Evolutionary conservation across 2,329 filamentous ascomycete species (phyloP).

Genomic region (Trichoderma sp.): DNA sequence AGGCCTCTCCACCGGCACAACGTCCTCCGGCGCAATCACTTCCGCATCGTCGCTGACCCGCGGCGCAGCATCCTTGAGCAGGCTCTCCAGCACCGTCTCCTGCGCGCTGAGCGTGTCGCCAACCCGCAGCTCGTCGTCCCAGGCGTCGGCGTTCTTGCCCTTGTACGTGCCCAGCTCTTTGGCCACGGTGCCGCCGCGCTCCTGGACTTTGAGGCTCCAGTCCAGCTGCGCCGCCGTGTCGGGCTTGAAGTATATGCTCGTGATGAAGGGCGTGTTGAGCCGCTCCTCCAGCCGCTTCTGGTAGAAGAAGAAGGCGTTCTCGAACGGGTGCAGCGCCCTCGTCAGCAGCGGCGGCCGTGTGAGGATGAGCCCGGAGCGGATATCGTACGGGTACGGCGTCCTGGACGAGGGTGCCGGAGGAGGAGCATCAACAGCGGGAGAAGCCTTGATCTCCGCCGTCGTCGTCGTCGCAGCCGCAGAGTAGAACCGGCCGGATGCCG

Average conservation of each 20-base stretch:
- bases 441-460: slow-evolving; percentile 22
- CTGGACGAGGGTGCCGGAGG: slow-evolving; percentile 18
- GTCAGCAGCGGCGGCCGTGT: slow-evolving; percentile 87
- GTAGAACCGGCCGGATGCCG: slow-evolving; percentile 35
- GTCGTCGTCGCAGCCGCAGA: slow-evolving; percentile 30
- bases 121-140: slow-evolving; percentile 87
- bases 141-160: slow-evolving; percentile 64
- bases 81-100: slow-evolving; percentile 61
- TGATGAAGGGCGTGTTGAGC: slow-evolving; percentile 78
- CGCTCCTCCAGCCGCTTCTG: slow-evolving; percentile 96
- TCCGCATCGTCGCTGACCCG: slow-evolving; percentile 59
- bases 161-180: slow-evolving; percentile 85
- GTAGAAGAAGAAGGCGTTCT: slow-evolving; percentile 93
- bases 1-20: slow-evolving; percentile 67
- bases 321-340: slow-evolving; percentile 77
- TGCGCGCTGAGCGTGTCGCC: slow-evolving; percentile 66
- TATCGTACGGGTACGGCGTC: slow-evolving; percentile 40
- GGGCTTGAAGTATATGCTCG: slow-evolving; percentile 92
- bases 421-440: slow-evolving; percentile 23
- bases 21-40: slow-evolving; percentile 54
- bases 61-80: slow-evolving; percentile 72
- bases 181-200: slow-evolving; percentile 69
- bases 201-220: slow-evolving; percentile 81
- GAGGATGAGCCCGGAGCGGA: slow-evolving; percentile 70
- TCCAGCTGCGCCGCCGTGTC: slow-evolving; percentile 80